A percentile compares a stretch with the other conserved stretches of the same genome.
These are phyloP conservation scores for Vigna radiata DNA, from an alignment of 306 rosid species.

Conservation along the genomic window DNA sequence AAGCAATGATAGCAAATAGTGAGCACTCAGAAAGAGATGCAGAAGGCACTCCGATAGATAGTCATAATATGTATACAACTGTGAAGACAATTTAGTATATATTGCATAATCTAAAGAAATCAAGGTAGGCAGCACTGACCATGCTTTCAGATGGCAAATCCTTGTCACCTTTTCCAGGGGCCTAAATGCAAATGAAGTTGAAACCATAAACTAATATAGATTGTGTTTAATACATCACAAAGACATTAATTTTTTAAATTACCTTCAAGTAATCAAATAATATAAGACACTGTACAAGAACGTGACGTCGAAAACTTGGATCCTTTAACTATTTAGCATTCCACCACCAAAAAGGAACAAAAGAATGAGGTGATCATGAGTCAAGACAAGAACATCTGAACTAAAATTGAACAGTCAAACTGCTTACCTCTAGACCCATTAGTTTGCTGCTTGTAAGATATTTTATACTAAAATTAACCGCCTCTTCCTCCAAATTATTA, in stretches of 20 bases:
- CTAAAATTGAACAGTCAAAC: slow-evolving; percentile 35
- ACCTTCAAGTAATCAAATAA: slow-evolving; percentile 94
- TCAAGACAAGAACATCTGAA: slow-evolving; percentile 36
- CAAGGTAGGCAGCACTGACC: slow-evolving; percentile 63
- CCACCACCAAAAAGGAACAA: slow-evolving; percentile 27
- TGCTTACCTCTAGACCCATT: slow-evolving; percentile 90
- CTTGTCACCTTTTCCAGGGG: slow-evolving; percentile 91
- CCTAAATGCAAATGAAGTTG: slow-evolving; percentile 60
- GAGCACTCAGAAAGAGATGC: slow-evolving; percentile 22
- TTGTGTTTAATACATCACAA: background rate
- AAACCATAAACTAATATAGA: slow-evolving; percentile 37
- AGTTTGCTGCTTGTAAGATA: slow-evolving; percentile 97
- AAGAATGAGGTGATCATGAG: slow-evolving; percentile 22
- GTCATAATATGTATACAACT: slow-evolving; percentile 13
- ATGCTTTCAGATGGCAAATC: slow-evolving; percentile 89
- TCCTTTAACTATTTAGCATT: slow-evolving; percentile 74
- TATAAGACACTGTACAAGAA: slow-evolving; percentile 97
- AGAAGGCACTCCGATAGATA: slow-evolving; percentile 1
- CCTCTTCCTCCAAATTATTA: slow-evolving; percentile 87
- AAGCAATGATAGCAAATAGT: slow-evolving; percentile 1
- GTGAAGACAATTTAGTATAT: slow-evolving; percentile 6
- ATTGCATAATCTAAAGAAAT: slow-evolving; percentile 26
- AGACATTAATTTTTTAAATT: slow-evolving; percentile 33
- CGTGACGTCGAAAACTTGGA: slow-evolving; percentile 92
- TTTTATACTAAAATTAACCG: slow-evolving; percentile 90